Base-by-base conservation (phyloP, 2,329 filamentous ascomycete species). In the Fusarium zealandicum region DNA sequence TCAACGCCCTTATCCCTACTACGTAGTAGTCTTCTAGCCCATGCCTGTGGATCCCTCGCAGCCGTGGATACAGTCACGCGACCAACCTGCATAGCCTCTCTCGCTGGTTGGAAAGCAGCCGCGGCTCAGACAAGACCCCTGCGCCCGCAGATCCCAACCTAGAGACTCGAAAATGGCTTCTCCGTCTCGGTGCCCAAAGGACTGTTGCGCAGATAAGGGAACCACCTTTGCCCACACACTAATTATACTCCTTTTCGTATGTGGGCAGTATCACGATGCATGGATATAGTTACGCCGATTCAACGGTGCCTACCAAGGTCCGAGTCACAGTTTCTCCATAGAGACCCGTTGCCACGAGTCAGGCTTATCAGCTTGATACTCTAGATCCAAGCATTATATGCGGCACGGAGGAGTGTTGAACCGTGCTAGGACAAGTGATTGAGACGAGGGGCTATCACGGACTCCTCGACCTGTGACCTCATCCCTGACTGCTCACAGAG, bases 51-150 rank as follows among this genome's bases (percentile, higher is more conserved):
- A 37, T 46, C 32, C 43, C 43, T 46, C 43, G 37, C 11, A 46
- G 33, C 43, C 33, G 43, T 14, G 43, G 11, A 46, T 37, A 16
- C 28, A 33, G 43, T 46, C 43, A 46, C 43, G 43, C 43, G 43
- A 46, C 33, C 43, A 46, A 46, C 16, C 22, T 20, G 31, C 33
- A 37, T 18, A 12, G 16, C 16, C 35, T 41, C 35, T 41, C 22
- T 20, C 14, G 13, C 18, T n/a, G 25, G 32, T 18, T n/a, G 14
- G 9, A 38, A 14, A 25, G 8, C 25, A 46, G 6, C 33, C 16
- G 17, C 6, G 43, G 25, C 13, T 27, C 16, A 9, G 22, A 12
- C 9, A 9, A n/a, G n/a, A 27, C 25, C 33, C 43, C 18, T 11
- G 43, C 33, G 18, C 41, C 30, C 14, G 12, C 20, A 11, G 13